Conservation (phyloP, 768 basidiomycete genomes). For the Psilocybe cyanescens region DNA sequence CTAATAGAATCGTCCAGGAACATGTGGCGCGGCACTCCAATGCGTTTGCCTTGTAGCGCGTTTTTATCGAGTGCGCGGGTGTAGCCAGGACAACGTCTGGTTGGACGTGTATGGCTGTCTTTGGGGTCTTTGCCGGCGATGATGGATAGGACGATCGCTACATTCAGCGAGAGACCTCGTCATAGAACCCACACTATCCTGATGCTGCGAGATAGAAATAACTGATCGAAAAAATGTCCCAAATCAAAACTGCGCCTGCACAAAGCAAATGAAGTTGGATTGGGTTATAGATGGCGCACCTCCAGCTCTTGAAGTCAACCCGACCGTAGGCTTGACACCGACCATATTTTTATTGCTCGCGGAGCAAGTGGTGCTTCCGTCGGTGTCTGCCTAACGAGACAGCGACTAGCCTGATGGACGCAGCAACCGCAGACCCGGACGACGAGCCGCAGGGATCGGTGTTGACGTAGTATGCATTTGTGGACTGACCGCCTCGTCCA, state of each 20-base stretch:
- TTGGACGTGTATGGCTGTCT: constrained; percentile 56
- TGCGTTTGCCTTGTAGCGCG: constrained; percentile 51
- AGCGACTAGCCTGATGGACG: constrained; percentile 52
- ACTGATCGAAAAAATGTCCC: constrained; percentile 32
- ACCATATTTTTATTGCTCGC: constrained; percentile 55
- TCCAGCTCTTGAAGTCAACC: constrained; percentile 61
- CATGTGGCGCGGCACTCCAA: constrained; percentile 52
- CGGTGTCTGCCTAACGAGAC: constrained; percentile 53
- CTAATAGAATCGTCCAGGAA: constrained; percentile 34
- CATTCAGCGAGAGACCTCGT: constrained; percentile 53
- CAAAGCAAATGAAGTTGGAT: neutral
- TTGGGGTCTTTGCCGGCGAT: constrained; percentile 59
- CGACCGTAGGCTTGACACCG: constrained; percentile 65
- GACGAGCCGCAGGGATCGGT: constrained; percentile 62
- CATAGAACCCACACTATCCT: constrained; percentile 63
- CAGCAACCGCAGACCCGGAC: constrained; percentile 58
- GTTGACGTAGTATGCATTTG: constrained; percentile 51
- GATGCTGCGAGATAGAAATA: constrained; percentile 56
- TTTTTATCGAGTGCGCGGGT: constrained; percentile 50
- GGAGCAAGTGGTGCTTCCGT: constrained; percentile 61
- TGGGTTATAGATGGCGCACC: constrained; percentile 32
- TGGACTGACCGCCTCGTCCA: constrained; percentile 55
- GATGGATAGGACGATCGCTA: constrained; percentile 53
- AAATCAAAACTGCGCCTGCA: neutral
- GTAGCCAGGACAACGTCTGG: constrained; percentile 55